Evolutionary conservation across 345 rosid genomes (phyloP).

Genomic region (Turritis glabra): DNA sequence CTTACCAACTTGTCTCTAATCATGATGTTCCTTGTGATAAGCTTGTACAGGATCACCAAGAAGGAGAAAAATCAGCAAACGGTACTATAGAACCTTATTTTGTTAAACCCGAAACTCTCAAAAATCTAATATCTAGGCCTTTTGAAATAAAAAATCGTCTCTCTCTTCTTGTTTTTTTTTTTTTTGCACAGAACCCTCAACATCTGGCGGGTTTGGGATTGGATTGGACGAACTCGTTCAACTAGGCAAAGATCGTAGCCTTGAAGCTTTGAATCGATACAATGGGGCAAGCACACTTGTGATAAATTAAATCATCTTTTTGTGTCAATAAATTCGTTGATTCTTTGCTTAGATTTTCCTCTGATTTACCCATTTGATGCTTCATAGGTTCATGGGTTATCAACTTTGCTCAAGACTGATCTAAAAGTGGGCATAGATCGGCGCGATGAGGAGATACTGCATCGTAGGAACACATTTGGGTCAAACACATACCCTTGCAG

Average conservation of each 20-base stretch:
- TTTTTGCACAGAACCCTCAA: background rate
- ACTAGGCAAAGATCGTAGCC: constrained; percentile 53
- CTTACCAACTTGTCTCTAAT: background rate
- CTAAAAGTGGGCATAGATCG: constrained; percentile 51
- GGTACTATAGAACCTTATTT: background rate
- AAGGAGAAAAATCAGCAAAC: too few relatives aligned
- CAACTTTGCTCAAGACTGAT: constrained; percentile 52
- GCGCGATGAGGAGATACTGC: constrained; percentile 53
- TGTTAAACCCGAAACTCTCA: background rate
- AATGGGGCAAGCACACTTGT: constrained; percentile 49
- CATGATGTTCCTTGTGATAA: too few relatives aligned
- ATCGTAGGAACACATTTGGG: constrained; percentile 64
- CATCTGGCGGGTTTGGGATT: constrained; percentile 55
- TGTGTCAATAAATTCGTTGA: too few relatives aligned
- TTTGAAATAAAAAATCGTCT: too few relatives aligned
- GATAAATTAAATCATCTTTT: background rate
- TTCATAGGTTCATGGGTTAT: constrained; percentile 57
- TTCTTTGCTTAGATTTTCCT: background rate
- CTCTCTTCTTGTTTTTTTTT: too few relatives aligned
- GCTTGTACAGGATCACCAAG: background rate
- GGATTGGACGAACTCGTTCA: constrained; percentile 55
- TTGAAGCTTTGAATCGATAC: constrained; percentile 50
- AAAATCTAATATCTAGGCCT: too few relatives aligned
- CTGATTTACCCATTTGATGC: constrained; percentile 10
- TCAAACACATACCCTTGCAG: constrained; percentile 72